phyloP scores from a whole-genome alignment of 768 basidiomycete genomes.

The Tylopilus sp. region DNA sequence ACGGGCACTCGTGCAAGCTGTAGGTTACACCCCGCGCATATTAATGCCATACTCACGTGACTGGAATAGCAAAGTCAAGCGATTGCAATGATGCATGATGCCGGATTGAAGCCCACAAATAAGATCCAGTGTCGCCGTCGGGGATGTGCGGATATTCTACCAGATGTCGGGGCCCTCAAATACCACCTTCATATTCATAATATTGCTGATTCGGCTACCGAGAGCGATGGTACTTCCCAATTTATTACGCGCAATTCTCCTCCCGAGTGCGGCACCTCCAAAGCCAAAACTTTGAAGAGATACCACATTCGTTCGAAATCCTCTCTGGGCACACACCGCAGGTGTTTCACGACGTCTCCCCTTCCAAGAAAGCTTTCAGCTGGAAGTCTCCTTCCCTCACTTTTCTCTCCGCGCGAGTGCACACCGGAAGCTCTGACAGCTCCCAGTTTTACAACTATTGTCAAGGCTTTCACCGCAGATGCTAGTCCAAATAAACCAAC shows the following conservation, averaged over 20 bases:
- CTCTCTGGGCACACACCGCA: neutral
- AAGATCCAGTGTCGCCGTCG: slow-evolving; percentile 42
- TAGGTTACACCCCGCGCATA: slow-evolving; percentile 24
- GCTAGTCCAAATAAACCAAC: neutral
- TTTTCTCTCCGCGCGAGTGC: slow-evolving; percentile 13
- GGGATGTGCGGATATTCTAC: slow-evolving; percentile 44
- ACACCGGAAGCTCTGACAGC: neutral
- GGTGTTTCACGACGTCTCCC: neutral
- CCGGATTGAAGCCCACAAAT: slow-evolving; percentile 28
- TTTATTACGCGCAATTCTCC: neutral
- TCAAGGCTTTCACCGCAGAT: slow-evolving; percentile 7
- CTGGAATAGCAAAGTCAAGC: slow-evolving; percentile 23
- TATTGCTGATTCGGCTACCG: slow-evolving; percentile 34
- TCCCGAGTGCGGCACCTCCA: neutral
- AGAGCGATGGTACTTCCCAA: neutral
- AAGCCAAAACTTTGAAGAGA: slow-evolving; percentile 2
- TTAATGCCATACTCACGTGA: neutral
- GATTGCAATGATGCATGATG: slow-evolving; percentile 23
- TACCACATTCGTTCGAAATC: slow-evolving; percentile 20
- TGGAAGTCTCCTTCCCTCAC: slow-evolving; percentile 10
- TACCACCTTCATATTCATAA: slow-evolving; percentile 58
- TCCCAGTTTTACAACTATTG: slow-evolving; percentile 12
- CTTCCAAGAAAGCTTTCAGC: slow-evolving; percentile 16
- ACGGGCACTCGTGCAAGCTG: slow-evolving; percentile 37
- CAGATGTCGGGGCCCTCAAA: slow-evolving; percentile 42